Conservation (phyloP, 192 early-diverging fungal species). For the Allomyces macrogynus region DNA sequence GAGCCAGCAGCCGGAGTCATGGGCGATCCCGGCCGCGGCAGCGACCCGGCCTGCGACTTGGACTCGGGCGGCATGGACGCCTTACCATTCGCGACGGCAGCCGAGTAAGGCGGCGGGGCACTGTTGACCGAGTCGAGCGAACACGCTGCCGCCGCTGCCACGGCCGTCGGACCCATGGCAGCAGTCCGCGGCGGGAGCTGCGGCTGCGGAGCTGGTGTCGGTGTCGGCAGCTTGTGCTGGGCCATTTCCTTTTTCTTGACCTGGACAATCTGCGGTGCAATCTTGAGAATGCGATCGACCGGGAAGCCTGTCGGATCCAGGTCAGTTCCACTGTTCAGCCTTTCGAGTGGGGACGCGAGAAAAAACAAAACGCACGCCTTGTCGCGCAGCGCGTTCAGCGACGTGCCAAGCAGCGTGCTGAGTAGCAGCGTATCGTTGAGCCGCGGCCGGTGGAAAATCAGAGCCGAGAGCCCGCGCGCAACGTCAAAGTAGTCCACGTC, state of each 20-base stretch:
- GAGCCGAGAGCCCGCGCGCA: slow-evolving; percentile 38
- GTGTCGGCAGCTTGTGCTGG: no score
- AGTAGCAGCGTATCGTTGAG: slow-evolving; percentile 62
- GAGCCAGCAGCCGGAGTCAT: no score
- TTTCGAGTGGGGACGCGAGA: no score
- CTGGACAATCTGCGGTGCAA: no score
- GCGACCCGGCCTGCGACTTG: no score
- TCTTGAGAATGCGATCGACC: slow-evolving; percentile 29
- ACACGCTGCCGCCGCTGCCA: neutral
- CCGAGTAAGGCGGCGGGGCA: neutral
- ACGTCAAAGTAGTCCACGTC: slow-evolving; percentile 62
- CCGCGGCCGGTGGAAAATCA: slow-evolving; percentile 42
- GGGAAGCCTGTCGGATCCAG: slow-evolving; percentile 52
- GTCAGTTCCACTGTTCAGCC: slow-evolving; percentile 5
- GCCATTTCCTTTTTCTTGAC: no score
- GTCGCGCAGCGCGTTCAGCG: slow-evolving; percentile 14
- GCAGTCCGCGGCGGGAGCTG: no score
- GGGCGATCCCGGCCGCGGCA: no score
- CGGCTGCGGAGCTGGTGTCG: no score
- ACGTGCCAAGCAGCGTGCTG: slow-evolving; percentile 49
- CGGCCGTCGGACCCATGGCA: no score
- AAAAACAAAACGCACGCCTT: neutral
- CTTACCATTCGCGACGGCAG: no score
- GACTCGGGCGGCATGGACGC: neutral
- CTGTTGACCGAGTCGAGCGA: slow-evolving; percentile 2